Evolutionary conservation across 1,139 yeast species (phyloP), one percentile per base, ranked within the genome.

Genomic region (Insectozyma bohioensis): DNA sequence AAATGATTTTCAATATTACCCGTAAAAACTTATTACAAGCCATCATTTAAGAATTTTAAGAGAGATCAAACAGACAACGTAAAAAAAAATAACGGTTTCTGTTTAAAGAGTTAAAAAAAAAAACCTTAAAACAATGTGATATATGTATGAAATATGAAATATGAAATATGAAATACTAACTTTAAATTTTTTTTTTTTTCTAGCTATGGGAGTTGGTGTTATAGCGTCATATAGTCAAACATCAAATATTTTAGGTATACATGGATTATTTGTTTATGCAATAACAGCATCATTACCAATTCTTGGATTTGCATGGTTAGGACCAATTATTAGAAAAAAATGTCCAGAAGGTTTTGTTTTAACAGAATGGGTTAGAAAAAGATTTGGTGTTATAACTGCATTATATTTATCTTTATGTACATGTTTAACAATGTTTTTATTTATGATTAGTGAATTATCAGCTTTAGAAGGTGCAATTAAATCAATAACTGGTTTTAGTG

Each of bases 331-430:
- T 41, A 70, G 96, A 46, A 73, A 66, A 40, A 75, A 75, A 46
- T 85, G 95, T 50, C 97, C 97, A 1, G 79, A 85, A 7, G 97
- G 97, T 4, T 90, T 90, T 54, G 87, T 90, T 25, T 66, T 90
- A 44, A 86, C 96, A n/a, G 96, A 88, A 54, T 90, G 97, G 97
- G 94, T 86, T 10, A 74, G 86, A 51, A 78, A 76, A 26, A 68
- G 97, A 42, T 90, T 71, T 51, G 97, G 97, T 2, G 53, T 69
- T 5, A 60, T 81, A 13, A 71, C 95, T 5, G 84, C 85, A 1
- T 65, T 86, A 44, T 86, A 85, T 48, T 62, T 90, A 35, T 81
- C 95, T 4, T 80, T 79, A 31, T 86, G 88, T 58, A 87, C 96
- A 3, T 74, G 90, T 38, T 70, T 90, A 43, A 90, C 96, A 6